A percentile compares a stretch with the other conserved stretches of the same genome.
Conservation (phyloP, 345 rosid species). For the Physaria fendleri region DNA sequence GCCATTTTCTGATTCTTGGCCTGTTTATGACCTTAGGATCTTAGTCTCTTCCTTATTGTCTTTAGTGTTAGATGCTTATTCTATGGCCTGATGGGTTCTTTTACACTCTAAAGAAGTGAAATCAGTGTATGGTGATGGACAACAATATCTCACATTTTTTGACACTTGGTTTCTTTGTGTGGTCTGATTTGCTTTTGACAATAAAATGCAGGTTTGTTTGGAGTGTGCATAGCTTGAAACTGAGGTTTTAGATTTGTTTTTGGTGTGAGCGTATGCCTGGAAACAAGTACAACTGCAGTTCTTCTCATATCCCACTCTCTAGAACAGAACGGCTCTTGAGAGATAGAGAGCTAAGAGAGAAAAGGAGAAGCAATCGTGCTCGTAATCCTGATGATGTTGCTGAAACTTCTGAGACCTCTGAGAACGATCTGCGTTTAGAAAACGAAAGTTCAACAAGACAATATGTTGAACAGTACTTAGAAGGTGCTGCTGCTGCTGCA, state of each 20-base stretch:
- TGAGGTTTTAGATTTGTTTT: no score
- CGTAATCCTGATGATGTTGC: constrained; percentile 44
- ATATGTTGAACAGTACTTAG: constrained; percentile 55
- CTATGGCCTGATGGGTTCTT: constrained; percentile 21
- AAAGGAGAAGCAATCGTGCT: constrained; percentile 48
- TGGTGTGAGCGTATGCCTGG: constrained; percentile 86
- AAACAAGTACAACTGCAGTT: constrained; percentile 65
- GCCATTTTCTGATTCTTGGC: constrained; percentile 5
- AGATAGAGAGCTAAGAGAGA: constrained; percentile 69
- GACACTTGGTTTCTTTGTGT: constrained; percentile 24
- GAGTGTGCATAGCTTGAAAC: constrained; percentile 23
- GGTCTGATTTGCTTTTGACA: constrained; percentile 27
- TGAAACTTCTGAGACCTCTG: constrained; percentile 44
- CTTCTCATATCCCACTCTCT: constrained; percentile 43
- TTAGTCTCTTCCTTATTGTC: constrained; percentile 38
- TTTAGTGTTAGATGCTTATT: constrained; percentile 24
- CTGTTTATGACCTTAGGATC: constrained; percentile 30
- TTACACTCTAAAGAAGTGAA: constrained; percentile 25
- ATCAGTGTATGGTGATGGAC: constrained; percentile 21
- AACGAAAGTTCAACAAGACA: constrained; percentile 44
- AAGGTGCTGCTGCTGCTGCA: constrained; percentile 56
- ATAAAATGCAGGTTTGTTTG: constrained; percentile 51
- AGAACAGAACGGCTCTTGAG: constrained; percentile 74
- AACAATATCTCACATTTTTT: constrained; percentile 2
- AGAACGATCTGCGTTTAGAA: constrained; percentile 46